Evolutionary conservation across 2,329 filamentous ascomycete genomes (phyloP), one percentile per base, ranked within the genome.

Genomic region (Decorospora gaudefroyi): DNA sequence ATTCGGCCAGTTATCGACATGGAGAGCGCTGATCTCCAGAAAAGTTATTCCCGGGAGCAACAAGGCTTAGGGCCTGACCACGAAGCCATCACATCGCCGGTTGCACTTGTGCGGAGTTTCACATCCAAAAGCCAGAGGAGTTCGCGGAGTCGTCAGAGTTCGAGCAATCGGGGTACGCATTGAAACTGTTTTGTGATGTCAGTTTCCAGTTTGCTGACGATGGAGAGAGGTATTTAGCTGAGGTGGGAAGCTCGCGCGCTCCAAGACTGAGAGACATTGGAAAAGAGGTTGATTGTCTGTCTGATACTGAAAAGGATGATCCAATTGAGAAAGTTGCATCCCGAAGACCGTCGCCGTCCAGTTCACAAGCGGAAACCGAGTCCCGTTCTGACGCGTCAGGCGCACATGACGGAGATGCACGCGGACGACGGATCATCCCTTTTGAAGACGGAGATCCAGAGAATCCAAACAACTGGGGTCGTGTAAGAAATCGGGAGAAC

Each of bases 381-480:
- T 55, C 49, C 5, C 47, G 15, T 6, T 57, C 52, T 6, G 35
- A 36, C 21, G 34, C 17, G 6, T 49, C 45, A 9, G 37, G 32
- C 19, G 15, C 21, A 10, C 28, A 42, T 12, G 38, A 42, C 12
- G 17, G 18, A 29, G 38, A 43, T 13, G 6, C 41, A 18, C 35
- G 17, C 13, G 25, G 45, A 6, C 62, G 54, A 37, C 67, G 49
- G 4, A 58, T 72, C 15, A 60, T 76, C 4, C 61, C 64, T 2
- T 76, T 76, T 47, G 58, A 55, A 17, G 59, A 67, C 22, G 65
- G 63, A 15, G 74, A 76, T 48, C 67, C 66, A 10, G 63, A 64
- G 0, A 68, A 74, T 37, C 74, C 74, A 1, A 71, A 74, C 42
- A 74, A 74, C 37, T 76, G 72, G 71, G 56, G 58, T n/a, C 50